Percentiles rank a stretch among this genome's conserved stretches.
Conservation (phyloP, 306 rosid species). For the Myrica gale region DNA sequence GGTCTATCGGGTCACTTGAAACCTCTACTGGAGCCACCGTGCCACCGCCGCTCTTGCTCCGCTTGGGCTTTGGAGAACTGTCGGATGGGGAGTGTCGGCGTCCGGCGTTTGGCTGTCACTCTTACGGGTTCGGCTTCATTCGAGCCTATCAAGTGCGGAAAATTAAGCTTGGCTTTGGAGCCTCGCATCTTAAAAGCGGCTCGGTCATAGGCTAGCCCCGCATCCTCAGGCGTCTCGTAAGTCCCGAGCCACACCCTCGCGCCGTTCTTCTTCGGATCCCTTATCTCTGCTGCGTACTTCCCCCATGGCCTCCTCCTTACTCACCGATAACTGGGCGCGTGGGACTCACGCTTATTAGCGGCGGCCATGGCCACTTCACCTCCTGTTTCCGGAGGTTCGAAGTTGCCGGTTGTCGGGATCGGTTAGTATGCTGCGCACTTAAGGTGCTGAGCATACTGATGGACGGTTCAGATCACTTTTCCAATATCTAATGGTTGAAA, state of each 20-base stretch:
- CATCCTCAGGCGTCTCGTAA: conserved; percentile 20
- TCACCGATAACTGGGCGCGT: neutral
- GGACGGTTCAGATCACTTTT: too few species aligned
- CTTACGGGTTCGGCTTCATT: neutral
- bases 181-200: conserved; percentile 25
- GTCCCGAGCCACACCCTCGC: conserved; percentile 22
- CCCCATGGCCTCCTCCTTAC: conserved; percentile 29
- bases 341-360: neutral
- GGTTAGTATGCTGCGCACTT: too few species aligned
- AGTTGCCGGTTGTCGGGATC: too few species aligned
- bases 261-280: conserved; percentile 17
- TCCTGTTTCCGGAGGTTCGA: neutral
- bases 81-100: neutral
- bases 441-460: too few species aligned
- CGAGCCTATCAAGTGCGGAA: conserved; percentile 15
- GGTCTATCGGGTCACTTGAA: neutral
- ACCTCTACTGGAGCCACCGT: neutral
- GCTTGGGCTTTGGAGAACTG: neutral
- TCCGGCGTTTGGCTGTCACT: conserved; percentile 5
- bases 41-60: neutral
- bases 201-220: conserved; percentile 24
- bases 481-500: too few species aligned
- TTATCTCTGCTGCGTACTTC: conserved; percentile 22
- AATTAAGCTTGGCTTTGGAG: conserved; percentile 19
- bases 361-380: neutral